A percentile compares a stretch with the other conserved stretches of the same genome.
These are phyloP conservation scores for Leishmania aethiopica DNA, from an alignment of 208 protist species.

Conservation along the genomic window DNA sequence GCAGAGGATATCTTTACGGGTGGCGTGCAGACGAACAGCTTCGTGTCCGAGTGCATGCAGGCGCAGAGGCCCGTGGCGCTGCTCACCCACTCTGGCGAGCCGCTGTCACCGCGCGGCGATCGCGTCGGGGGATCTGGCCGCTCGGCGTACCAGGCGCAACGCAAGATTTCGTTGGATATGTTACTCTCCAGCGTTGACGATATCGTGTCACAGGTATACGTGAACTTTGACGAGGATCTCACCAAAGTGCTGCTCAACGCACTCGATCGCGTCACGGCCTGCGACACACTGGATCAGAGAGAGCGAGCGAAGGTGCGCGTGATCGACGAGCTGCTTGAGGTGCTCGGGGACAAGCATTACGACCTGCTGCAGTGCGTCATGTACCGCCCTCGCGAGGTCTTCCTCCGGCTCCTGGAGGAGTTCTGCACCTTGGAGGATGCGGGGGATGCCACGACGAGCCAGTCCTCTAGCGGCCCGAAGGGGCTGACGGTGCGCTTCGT, in stretches of 20 bases:
- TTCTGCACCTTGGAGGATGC: conserved; percentile 87
- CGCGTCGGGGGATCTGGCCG: conserved; percentile 63
- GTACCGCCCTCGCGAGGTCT: conserved; percentile 81
- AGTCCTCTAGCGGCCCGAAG: conserved; percentile 23
- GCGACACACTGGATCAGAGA: conserved; percentile 65
- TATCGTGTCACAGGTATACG: conserved; percentile 90
- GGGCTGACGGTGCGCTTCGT: conserved; percentile 78
- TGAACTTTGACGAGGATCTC: conserved; percentile 87
- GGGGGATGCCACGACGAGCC: conserved; percentile 32
- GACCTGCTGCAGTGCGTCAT: conserved; percentile 87
- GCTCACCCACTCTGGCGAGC: conserved; percentile 71
- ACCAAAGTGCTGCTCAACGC: conserved; percentile 90
- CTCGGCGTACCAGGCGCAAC: conserved; percentile 60
- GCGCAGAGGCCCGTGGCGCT: conserved; percentile 71
- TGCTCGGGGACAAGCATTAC: conserved; percentile 80
- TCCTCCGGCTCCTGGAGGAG: conserved; percentile 85
- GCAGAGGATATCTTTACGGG: conserved; percentile 39
- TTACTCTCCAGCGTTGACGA: conserved; percentile 87
- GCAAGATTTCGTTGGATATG: conserved; percentile 82
- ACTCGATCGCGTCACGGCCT: conserved; percentile 79
- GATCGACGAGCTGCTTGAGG: conserved; percentile 80
- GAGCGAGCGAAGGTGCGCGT: conserved; percentile 66
- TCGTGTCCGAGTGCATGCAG: conserved; percentile 72
- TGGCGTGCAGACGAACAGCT: conserved; percentile 40
- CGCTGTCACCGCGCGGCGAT: conserved; percentile 80